Conservation (phyloP, 192 early-diverging fungal genomes). For the Coemansia sp. region DNA sequence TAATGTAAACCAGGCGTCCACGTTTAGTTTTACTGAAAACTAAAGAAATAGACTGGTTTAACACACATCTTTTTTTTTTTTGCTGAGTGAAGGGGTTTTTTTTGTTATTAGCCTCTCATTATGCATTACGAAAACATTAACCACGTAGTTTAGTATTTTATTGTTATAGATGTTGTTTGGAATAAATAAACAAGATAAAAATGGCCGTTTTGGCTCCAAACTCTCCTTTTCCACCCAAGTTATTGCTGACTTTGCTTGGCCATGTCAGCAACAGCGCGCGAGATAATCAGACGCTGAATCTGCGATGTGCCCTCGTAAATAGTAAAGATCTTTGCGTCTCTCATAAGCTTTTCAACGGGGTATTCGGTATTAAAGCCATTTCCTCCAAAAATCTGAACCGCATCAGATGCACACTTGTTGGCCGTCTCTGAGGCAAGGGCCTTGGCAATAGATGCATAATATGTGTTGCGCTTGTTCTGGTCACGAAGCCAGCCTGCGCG, state of each 20-base stretch:
- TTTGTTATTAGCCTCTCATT: not conserved
- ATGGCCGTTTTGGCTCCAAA: no score
- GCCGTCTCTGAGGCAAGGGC: slow-evolving; percentile 81
- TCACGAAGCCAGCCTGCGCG: slow-evolving; percentile 83
- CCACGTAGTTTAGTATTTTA: no score
- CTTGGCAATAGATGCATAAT: slow-evolving; percentile 94
- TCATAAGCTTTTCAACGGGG: slow-evolving; percentile 94
- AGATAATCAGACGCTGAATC: slow-evolving; percentile 92
- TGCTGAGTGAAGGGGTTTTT: not conserved
- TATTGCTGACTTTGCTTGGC: slow-evolving; percentile 35
- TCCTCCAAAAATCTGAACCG: slow-evolving; percentile 96
- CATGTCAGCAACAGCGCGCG: slow-evolving; percentile 73
- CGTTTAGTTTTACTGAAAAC: not conserved
- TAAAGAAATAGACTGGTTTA: not conserved
- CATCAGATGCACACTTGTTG: slow-evolving; percentile 81
- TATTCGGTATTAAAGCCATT: slow-evolving; percentile 87
- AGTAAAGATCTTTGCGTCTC: slow-evolving; percentile 92
- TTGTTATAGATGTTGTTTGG: no score
- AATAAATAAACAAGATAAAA: no score
- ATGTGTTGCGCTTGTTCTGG: slow-evolving; percentile 85
- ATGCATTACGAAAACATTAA: not conserved
- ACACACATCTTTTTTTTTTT: not conserved
- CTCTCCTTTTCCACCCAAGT: not conserved
- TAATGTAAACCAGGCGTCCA: slow-evolving; percentile 7
- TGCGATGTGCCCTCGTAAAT: slow-evolving; percentile 98